A percentile compares a stretch with the other conserved stretches of the same genome.
Evolutionary conservation across 2,329 filamentous ascomycete species (phyloP).

Genomic region (Phyllosticta citribraziliensis): DNA sequence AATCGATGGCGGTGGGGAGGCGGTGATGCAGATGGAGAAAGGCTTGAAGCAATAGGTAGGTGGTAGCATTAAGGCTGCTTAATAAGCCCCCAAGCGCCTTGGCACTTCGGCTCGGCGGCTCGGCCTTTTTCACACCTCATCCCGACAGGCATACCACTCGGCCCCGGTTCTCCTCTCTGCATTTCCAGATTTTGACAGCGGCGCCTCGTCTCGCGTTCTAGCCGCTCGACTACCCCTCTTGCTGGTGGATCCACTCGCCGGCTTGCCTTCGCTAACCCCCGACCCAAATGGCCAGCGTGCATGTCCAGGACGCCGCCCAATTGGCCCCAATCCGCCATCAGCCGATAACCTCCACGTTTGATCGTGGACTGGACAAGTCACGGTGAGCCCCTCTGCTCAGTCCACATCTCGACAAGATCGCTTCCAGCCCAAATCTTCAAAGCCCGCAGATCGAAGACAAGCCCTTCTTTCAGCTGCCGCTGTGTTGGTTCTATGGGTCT

Average conservation of each 20-base stretch:
- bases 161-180: background rate
- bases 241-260: background rate
- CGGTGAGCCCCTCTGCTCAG: background rate
- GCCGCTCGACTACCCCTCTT: background rate
- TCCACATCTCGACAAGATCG: background rate
- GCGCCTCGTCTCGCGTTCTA: background rate
- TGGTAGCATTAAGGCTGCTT: background rate
- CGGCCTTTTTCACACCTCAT: background rate
- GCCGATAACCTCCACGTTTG: background rate
- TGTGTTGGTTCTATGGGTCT: background rate
- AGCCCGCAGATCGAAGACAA: background rate
- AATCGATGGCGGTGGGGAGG: background rate
- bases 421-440: background rate
- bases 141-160: background rate
- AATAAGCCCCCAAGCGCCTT: background rate
- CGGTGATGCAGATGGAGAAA: background rate
- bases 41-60: background rate
- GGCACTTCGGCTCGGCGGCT: background rate
- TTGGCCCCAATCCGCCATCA: background rate
- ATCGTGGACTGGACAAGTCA: background rate
- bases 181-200: background rate
- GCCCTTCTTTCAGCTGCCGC: background rate
- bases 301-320: background rate
- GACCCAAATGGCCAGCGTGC: background rate
- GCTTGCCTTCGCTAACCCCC: background rate